Conservation (phyloP, 228 moss, liverwort and hornwort genomes). For the Sphagnum magellanicum region DNA sequence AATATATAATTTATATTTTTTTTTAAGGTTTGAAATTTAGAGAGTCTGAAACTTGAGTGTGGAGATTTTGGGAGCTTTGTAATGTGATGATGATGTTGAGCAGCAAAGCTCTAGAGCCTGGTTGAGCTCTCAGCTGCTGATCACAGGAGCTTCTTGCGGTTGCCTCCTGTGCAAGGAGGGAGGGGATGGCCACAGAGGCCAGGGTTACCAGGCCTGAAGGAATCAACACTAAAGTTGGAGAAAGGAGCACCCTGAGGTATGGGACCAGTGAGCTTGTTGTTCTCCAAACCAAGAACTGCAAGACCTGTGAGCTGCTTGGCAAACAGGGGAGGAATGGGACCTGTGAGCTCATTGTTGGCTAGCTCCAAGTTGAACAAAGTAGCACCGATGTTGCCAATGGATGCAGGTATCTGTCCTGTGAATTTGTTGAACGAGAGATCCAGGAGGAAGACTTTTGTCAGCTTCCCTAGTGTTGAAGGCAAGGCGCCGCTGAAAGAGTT, state of each 20-base stretch:
- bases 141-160: too few species aligned
- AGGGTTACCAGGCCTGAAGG: constrained; percentile 14
- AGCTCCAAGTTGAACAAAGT: constrained; percentile 21
- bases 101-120: not conserved
- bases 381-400: constrained; percentile 10
- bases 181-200: constrained; percentile 35
- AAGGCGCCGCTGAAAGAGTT: constrained; percentile 25
- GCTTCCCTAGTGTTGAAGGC: constrained; percentile 26
- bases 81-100: too few species aligned
- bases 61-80: too few species aligned
- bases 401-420: constrained; percentile 27
- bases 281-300: constrained; percentile 17
- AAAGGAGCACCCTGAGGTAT: constrained; percentile 24
- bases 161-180: constrained; percentile 7
- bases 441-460: constrained; percentile 21
- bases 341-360: constrained; percentile 29
- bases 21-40: too few species aligned
- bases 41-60: too few species aligned
- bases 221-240: constrained; percentile 14
- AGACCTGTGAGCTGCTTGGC: constrained; percentile 15
- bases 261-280: constrained; percentile 26
- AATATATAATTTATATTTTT: too few species aligned
- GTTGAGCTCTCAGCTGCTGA: not conserved
- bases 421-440: constrained; percentile 25
- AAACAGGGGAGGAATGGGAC: constrained; percentile 25